Conservation (phyloP, 2,329 filamentous ascomycete genomes). For the Dothidotthia symphoricarpi region DNA sequence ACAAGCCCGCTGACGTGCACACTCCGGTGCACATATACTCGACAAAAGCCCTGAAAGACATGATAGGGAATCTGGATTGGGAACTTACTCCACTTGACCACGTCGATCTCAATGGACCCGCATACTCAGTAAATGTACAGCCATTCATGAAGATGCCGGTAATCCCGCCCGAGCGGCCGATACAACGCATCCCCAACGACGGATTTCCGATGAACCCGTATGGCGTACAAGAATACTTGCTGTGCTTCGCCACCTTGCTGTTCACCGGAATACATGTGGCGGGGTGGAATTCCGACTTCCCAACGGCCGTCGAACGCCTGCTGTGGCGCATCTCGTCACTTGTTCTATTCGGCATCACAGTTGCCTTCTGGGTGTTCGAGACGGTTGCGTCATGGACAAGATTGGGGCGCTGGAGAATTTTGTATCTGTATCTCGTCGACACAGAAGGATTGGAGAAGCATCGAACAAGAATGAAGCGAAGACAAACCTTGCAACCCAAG, state of each 20-base stretch:
- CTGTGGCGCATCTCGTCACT: constrained; percentile 13
- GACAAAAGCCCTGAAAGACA: constrained; percentile 2
- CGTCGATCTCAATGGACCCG: constrained; percentile 10
- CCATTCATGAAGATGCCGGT: constrained; percentile 19
- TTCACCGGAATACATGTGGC: constrained; percentile 12
- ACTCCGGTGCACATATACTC: constrained; percentile 10
- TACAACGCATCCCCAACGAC: constrained; percentile 17
- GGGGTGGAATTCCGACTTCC: constrained; percentile 17
- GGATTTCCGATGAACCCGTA: constrained; percentile 17
- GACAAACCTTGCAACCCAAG: constrained; percentile 8
- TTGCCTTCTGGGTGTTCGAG: constrained; percentile 20
- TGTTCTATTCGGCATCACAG: constrained; percentile 16
- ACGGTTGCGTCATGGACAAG: constrained; percentile 17
- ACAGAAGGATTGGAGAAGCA: constrained; percentile 7
- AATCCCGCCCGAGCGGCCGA: constrained; percentile 12
- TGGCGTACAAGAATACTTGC: constrained; percentile 13
- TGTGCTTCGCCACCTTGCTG: constrained; percentile 11
- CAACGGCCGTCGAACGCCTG: constrained; percentile 5
- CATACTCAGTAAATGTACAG: constrained; percentile 18
- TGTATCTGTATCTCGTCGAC: constrained; percentile 15
- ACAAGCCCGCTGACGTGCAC: constrained; percentile 17
- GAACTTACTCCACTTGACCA: constrained; percentile 14
- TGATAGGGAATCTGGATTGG: constrained; percentile 6
- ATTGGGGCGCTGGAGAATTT: constrained; percentile 16
- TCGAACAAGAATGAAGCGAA: constrained; percentile 5